Evolutionary conservation across 768 basidiomycete species (phyloP).

Genomic region (Pleurotus cornucopiae): DNA sequence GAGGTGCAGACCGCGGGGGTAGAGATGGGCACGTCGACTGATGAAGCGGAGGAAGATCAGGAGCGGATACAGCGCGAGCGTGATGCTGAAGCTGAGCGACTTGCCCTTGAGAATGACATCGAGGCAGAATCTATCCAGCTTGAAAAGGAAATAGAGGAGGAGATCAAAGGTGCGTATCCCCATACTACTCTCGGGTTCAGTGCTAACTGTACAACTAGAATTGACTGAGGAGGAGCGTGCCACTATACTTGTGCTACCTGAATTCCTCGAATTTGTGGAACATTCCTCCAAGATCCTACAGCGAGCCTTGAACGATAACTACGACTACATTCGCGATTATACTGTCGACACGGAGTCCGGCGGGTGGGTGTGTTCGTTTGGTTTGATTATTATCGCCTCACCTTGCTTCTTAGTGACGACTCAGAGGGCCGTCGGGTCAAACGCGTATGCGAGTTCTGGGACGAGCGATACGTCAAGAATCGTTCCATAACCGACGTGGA

Average conservation of each 20-base stretch:
- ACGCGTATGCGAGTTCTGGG: slow-evolving; percentile 90
- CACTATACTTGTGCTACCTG: slow-evolving; percentile 80
- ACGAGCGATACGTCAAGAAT: slow-evolving; percentile 88
- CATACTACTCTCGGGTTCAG: neutral
- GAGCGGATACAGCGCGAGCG: slow-evolving; percentile 65
- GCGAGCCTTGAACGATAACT: slow-evolving; percentile 89
- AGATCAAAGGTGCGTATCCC: slow-evolving; percentile 60
- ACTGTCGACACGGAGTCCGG: slow-evolving; percentile 84
- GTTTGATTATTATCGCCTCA: neutral
- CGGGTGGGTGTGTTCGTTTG: slow-evolving; percentile 47
- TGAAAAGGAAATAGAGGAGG: slow-evolving; percentile 83
- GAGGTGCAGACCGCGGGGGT: slow-evolving; percentile 74
- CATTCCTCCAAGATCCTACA: slow-evolving; percentile 94
- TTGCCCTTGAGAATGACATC: slow-evolving; percentile 69
- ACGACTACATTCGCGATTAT: slow-evolving; percentile 97
- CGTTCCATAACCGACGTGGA: slow-evolving; percentile 94
- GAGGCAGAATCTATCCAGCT: slow-evolving; percentile 82
- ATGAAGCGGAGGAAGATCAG: slow-evolving; percentile 71
- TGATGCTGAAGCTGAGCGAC: slow-evolving; percentile 65
- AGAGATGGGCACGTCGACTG: slow-evolving; percentile 46
- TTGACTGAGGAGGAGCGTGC: slow-evolving; percentile 82
- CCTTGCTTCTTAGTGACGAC: slow-evolving; percentile 59
- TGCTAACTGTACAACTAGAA: slow-evolving; percentile 39
- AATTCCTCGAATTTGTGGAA: slow-evolving; percentile 92
- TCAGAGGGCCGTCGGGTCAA: slow-evolving; percentile 88